Evolutionary conservation across 768 basidiomycete genomes (phyloP).

Genomic region (Glaciozyma antarctica): DNA sequence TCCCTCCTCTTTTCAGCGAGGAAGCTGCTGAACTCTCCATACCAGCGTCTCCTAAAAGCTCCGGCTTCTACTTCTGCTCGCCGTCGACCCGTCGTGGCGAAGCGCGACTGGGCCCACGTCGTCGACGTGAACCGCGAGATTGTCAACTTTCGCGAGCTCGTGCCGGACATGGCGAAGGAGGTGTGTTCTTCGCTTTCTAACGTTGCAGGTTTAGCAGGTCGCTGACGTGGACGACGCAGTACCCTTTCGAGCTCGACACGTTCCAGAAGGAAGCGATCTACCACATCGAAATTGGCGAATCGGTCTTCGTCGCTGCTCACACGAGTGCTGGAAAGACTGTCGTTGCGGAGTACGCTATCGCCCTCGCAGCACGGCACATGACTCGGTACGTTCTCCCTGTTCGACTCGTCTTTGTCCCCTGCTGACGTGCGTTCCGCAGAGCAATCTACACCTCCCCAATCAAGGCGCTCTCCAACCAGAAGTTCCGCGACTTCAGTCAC

Average conservation of each 20-base stretch:
- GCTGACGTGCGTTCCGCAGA: conserved; percentile 42
- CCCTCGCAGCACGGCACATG: conserved; percentile 94
- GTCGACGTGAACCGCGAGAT: conserved; percentile 87
- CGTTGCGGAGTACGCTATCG: conserved; percentile 97
- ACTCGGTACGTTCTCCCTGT: conserved; percentile 58
- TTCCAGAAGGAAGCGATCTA: conserved; percentile 99
- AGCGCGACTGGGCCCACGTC: conserved; percentile 96
- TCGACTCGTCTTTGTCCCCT: background rate
- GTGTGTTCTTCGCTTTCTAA: conserved; percentile 41
- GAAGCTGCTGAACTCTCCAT: conserved; percentile 6
- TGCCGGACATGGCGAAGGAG: conserved; percentile 93
- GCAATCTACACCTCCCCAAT: conserved; percentile 99
- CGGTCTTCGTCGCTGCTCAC: conserved; percentile 98
- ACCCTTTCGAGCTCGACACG: conserved; percentile 96
- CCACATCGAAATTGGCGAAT: conserved; percentile 92
- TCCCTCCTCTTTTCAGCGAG: background rate
- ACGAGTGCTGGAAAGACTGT: conserved; percentile 99
- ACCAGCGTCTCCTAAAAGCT: conserved; percentile 50
- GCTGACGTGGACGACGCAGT: conserved; percentile 45
- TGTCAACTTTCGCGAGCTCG: conserved; percentile 77
- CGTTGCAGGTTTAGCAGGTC: background rate
- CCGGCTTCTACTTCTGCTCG: conserved; percentile 46
- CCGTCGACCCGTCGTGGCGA: conserved; percentile 47
- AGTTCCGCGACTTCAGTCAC: conserved; percentile 96
- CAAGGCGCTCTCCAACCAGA: conserved; percentile 96